Evolutionary conservation across 78 protist species (phyloP).

Genomic region (Dictyostelium firmibasis): DNA sequence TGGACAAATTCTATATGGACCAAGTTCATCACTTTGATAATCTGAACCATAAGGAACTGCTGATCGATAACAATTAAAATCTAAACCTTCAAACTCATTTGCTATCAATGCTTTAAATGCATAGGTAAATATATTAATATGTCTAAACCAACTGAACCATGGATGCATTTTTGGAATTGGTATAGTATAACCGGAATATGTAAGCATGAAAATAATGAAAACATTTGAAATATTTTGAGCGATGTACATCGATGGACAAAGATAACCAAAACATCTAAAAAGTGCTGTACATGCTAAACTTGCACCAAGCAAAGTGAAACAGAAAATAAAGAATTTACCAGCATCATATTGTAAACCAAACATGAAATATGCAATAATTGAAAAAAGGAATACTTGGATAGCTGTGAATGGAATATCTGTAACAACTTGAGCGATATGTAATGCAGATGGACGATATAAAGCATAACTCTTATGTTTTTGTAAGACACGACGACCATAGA

Average conservation of each 20-base stretch:
- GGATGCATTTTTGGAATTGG: slow-evolving; percentile 52
- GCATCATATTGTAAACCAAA: slow-evolving; percentile 30
- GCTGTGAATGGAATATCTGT: slow-evolving; percentile 38
- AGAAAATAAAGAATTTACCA: slow-evolving; percentile 56
- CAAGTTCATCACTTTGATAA: not conserved
- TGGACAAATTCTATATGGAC: slow-evolving; percentile 39
- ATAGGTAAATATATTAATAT: slow-evolving; percentile 29
- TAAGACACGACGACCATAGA: slow-evolving; percentile 40
- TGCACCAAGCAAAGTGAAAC: slow-evolving; percentile 40
- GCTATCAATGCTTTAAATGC: slow-evolving; percentile 48
- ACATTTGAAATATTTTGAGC: slow-evolving; percentile 34
- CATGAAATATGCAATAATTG: slow-evolving; percentile 65
- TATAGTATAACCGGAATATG: slow-evolving; percentile 43
- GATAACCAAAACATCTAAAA: slow-evolving; percentile 58
- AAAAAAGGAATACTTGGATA: slow-evolving; percentile 10
- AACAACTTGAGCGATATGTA: slow-evolving; percentile 46
- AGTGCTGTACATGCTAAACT: slow-evolving; percentile 14
- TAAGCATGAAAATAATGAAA: slow-evolving; percentile 54
- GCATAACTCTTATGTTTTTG: slow-evolving; percentile 77
- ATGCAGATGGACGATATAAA: slow-evolving; percentile 65
- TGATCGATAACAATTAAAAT: not conserved
- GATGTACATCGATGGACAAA: slow-evolving; percentile 21
- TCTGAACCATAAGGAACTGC: slow-evolving; percentile 43
- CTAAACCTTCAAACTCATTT: slow-evolving; percentile 9
- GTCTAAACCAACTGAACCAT: slow-evolving; percentile 71